Base-by-base conservation (phyloP, 768 basidiomycete genomes). In the Auriscalpium microsporum region DNA sequence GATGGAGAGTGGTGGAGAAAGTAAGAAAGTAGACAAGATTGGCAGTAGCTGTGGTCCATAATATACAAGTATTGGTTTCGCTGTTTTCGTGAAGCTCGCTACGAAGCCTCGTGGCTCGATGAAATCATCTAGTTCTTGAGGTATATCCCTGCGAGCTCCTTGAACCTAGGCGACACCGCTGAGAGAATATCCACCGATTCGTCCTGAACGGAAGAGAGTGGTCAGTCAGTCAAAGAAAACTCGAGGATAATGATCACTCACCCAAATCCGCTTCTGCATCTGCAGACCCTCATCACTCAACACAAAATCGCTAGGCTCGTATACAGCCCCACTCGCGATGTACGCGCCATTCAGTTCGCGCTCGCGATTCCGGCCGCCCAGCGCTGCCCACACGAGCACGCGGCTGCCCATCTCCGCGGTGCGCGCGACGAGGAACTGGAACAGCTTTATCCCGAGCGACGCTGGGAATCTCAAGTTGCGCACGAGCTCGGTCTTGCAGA, bases 191-290 rank as follows among this genome's bases (percentile, higher is more conserved):
- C 65, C 23, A 69, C 40, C 14, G 61, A 67, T 52, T 70, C 69
- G 14, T 58, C 48, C 68, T 69, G 42, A 28, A 36, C 47, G 49
- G 21, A 21, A 21, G 21, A 21, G 21, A 21, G 21, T 21, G 21
- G 11, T 21, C 45, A 54, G 40, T 38, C 36, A 23, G 28, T 28
- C 28, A 28, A 7, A 28, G 4, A 28, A 28, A 28, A 7, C 28
- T 28, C 4, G 28, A 28, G 28, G 4, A 28, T 28, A 7, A 28
- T 28, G 28, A 28, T 28, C 28, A 28, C 71, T 58, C 60, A 73
- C 73, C 72, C 73, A 74, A 9, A 72, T 37, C 35, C 48, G 59
- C n/a, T 68, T 64, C 49, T 73, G 66, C 51, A 65, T 62, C 21
- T 46, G 58, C 35, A 49, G 51, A 0, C 71, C 74, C 19, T 68